Percentiles rank a stretch among this genome's conserved stretches.
phyloP scores from a whole-genome alignment of 805 yeast genomes.

The Lachancea quebecensis region DNA sequence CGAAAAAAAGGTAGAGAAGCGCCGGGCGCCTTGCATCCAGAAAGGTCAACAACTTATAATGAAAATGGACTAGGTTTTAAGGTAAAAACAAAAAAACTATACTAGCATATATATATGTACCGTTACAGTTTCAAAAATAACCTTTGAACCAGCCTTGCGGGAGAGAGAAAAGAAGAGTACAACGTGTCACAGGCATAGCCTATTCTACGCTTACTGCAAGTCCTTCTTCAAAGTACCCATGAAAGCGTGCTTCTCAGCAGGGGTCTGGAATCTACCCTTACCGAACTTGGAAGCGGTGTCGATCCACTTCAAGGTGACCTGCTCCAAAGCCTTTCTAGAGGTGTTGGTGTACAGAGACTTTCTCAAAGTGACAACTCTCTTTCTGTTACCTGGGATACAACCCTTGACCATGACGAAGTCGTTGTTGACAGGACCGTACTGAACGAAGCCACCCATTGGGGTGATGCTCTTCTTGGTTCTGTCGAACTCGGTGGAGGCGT shows the following conservation, averaged over 20 bases:
- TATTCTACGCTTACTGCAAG: slow-evolving; percentile 39
- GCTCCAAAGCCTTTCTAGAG: slow-evolving; percentile 94
- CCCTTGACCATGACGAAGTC: slow-evolving; percentile 98
- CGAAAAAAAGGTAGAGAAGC: slow-evolving; percentile 2
- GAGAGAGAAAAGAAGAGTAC: not conserved
- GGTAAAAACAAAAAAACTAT: slow-evolving; percentile 2
- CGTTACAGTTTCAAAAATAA: not conserved
- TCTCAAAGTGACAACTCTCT: slow-evolving; percentile 99
- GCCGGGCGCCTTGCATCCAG: not conserved
- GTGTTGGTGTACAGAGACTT: slow-evolving; percentile 97
- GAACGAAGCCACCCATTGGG: slow-evolving; percentile 99
- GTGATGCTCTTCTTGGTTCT: slow-evolving; percentile 99
- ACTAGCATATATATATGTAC: slow-evolving; percentile 3
- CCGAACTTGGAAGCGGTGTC: slow-evolving; percentile 99
- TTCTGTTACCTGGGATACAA: slow-evolving; percentile 99
- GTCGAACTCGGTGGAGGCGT: slow-evolving; percentile 96
- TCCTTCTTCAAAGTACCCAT: slow-evolving; percentile 99
- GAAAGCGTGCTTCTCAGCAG: slow-evolving; percentile 99
- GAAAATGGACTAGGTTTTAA: not conserved
- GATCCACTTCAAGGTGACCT: slow-evolving; percentile 97
- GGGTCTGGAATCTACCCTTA: slow-evolving; percentile 99
- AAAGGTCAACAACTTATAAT: slow-evolving; percentile 2
- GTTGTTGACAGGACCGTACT: slow-evolving; percentile 97
- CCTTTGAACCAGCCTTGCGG: not conserved
- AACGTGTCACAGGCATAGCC: slow-evolving; percentile 4